These are phyloP conservation scores for Lodderomyces jiufengensis DNA, from an alignment of 1,139 yeast species.

Conservation along the genomic window DNA sequence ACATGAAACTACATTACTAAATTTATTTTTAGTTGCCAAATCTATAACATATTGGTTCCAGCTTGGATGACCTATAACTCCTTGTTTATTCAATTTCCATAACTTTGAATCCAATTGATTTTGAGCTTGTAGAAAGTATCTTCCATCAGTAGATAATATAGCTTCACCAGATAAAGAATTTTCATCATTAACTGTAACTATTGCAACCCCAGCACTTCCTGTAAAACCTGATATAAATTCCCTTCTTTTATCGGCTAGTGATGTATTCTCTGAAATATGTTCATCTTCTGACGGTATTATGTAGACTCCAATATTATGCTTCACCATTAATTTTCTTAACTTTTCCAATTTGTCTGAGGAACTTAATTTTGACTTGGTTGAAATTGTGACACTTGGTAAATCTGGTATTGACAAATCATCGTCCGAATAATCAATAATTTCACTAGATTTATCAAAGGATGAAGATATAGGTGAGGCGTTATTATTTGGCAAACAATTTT, in stretches of 20 bases:
- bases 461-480: not conserved
- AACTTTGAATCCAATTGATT: constrained; percentile 31
- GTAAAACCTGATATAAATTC: constrained; percentile 51
- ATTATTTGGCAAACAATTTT: constrained; percentile 18
- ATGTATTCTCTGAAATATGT: constrained; percentile 54
- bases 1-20: constrained; percentile 37
- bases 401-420: constrained; percentile 26
- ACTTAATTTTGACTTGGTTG: constrained; percentile 10
- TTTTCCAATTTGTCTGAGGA: constrained; percentile 24
- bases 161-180: constrained; percentile 34
- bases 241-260: constrained; percentile 48
- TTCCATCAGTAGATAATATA: constrained; percentile 54
- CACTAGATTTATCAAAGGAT: constrained; percentile 8
- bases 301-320: constrained; percentile 45
- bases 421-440: constrained; percentile 17
- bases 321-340: constrained; percentile 40
- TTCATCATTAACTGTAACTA: constrained; percentile 40
- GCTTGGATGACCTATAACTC: constrained; percentile 30
- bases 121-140: constrained; percentile 51
- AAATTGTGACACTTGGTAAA: constrained; percentile 20
- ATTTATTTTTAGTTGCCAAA: constrained; percentile 29
- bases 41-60: constrained; percentile 38
- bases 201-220: constrained; percentile 57
- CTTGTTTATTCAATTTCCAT: constrained; percentile 42
- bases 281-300: constrained; percentile 60